A percentile compares a stretch with the other conserved stretches of the same genome.
Evolutionary conservation across 2,329 filamentous ascomycete species (phyloP).

Genomic region (Lasiodiplodia gonubiensis): DNA sequence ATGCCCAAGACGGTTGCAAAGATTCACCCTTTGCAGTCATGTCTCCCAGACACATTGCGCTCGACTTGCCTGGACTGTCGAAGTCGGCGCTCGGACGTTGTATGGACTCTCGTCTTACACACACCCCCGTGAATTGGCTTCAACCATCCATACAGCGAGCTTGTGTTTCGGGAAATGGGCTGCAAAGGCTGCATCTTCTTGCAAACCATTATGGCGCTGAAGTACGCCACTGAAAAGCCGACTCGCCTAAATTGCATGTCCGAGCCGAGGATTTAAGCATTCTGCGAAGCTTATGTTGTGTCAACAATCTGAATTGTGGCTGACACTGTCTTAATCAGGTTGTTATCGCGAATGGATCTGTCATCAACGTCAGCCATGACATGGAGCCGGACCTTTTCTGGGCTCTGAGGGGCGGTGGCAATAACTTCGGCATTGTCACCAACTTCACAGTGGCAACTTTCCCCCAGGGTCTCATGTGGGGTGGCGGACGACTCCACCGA

Average conservation of each 20-base stretch:
- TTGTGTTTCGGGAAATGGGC: no score
- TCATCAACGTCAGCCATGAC: constrained; percentile 39
- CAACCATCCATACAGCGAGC: no score
- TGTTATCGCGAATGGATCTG: constrained; percentile 39
- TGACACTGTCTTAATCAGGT: constrained; percentile 31
- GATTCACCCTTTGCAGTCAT: not conserved
- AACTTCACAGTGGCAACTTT: constrained; percentile 33
- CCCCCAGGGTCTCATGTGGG: constrained; percentile 38
- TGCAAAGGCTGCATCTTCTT: not conserved
- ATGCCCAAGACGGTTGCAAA: not conserved
- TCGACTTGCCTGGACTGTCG: no score
- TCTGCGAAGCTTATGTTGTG: not conserved
- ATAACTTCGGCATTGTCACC: constrained; percentile 43
- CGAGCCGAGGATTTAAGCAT: not conserved
- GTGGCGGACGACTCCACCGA: constrained; percentile 33
- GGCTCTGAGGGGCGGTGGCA: constrained; percentile 46
- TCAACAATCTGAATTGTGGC: constrained; percentile 30
- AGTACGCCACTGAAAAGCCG: not conserved
- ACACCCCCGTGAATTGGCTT: no score
- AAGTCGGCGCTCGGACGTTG: no score
- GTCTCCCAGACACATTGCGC: not conserved
- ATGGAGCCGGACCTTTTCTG: constrained; percentile 42
- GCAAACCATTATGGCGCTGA: not conserved
- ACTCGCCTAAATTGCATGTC: not conserved
- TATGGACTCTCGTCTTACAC: no score